Evolutionary conservation across 805 yeast genomes (phyloP).

Genomic region (Ogataea nonfermentans): DNA sequence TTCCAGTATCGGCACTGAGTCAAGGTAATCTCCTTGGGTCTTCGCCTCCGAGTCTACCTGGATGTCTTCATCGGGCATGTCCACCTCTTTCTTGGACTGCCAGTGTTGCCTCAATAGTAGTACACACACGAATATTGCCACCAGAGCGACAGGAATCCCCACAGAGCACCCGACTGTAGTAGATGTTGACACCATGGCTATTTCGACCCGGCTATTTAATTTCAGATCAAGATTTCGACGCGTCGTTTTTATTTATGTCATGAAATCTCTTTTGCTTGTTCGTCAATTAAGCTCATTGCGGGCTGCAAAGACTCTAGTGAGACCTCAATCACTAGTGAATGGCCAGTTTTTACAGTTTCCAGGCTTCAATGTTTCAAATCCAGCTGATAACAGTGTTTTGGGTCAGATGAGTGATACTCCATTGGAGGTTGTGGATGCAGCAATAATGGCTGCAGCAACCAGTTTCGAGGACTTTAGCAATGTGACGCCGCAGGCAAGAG

Average conservation of each 20-base stretch:
- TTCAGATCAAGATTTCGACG: constrained; percentile 5
- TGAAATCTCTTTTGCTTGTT: background rate
- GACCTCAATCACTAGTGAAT: constrained; percentile 61
- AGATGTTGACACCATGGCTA: constrained; percentile 24
- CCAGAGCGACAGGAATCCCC: constrained; percentile 47
- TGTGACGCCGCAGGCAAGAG: constrained; percentile 54
- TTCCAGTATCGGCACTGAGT: constrained; percentile 7
- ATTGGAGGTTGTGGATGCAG: constrained; percentile 45
- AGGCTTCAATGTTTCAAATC: constrained; percentile 43
- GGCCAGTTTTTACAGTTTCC: constrained; percentile 52
- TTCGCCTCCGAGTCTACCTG: constrained; percentile 1
- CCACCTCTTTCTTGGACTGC: constrained; percentile 36
- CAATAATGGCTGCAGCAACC: constrained; percentile 50
- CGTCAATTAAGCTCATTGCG: constrained; percentile 7
- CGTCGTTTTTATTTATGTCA: constrained; percentile 5
- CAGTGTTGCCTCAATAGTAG: constrained; percentile 41
- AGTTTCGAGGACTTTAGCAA: constrained; percentile 51
- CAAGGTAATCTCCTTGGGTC: constrained; percentile 4
- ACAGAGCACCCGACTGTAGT: constrained; percentile 53
- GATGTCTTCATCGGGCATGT: constrained; percentile 2
- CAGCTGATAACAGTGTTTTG: constrained; percentile 55
- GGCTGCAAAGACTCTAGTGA: constrained; percentile 49
- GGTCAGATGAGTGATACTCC: constrained; percentile 54
- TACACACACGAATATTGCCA: constrained; percentile 33
- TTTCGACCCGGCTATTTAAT: constrained; percentile 4